Evolutionary conservation across 1,284 basidiomycete genomes (phyloP).

Genomic region (Ceratobasidium sp.): DNA sequence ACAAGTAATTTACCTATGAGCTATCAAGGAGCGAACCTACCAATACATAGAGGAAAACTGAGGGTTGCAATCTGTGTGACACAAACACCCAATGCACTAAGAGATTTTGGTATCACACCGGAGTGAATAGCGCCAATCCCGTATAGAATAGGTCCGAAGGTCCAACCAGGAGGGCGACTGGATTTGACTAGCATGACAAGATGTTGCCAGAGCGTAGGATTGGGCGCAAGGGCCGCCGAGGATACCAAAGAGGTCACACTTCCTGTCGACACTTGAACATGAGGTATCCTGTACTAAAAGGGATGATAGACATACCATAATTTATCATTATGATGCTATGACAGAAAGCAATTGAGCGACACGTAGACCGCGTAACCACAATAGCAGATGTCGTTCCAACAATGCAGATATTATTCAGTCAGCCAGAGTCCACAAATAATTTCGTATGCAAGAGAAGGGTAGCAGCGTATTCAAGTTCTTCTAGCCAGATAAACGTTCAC

Average conservation of each 20-base stretch:
- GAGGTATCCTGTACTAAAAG: background rate
- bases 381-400: background rate
- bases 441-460: background rate
- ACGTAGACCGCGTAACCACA: slow-evolving; percentile 8
- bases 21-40: slow-evolving; percentile 28
- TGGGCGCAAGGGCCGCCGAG: slow-evolving; percentile 35
- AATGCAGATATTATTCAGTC: background rate
- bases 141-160: slow-evolving; percentile 54
- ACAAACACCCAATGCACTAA: slow-evolving; percentile 44
- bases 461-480: background rate
- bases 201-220: slow-evolving; percentile 33
- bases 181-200: slow-evolving; percentile 43
- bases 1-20: background rate
- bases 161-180: slow-evolving; percentile 53
- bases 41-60: slow-evolving; percentile 51
- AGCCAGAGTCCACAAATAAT: background rate
- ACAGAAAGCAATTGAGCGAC: background rate
- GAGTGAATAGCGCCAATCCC: slow-evolving; percentile 54
- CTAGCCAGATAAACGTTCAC: background rate
- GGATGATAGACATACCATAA: slow-evolving; percentile 18
- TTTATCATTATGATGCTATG: slow-evolving; percentile 9
- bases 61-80: slow-evolving; percentile 50
- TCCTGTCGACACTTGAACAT: background rate
- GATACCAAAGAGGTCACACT: slow-evolving; percentile 25
- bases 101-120: slow-evolving; percentile 48